Evolutionary conservation across 345 rosid genomes (phyloP).

Genomic region (Populus nigra): DNA sequence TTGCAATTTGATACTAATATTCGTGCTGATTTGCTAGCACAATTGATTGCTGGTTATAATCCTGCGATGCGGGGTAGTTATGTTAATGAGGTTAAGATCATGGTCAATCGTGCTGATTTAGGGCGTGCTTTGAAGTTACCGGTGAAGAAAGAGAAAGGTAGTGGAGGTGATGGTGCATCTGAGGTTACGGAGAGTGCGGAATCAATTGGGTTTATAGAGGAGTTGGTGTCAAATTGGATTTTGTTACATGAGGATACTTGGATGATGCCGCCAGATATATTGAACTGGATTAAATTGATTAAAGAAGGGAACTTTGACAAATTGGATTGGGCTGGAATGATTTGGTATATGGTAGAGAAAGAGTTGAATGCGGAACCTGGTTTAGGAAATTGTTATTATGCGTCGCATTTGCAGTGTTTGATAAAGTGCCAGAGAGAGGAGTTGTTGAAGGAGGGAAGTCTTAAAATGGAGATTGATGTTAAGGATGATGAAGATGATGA

Average conservation of each 20-base stretch:
- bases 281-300: slow-evolving; percentile 41
- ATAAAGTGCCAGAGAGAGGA: slow-evolving; percentile 51
- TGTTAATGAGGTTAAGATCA: slow-evolving; percentile 56
- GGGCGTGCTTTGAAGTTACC: slow-evolving; percentile 75
- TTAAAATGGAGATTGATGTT: slow-evolving; percentile 28
- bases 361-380: slow-evolving; percentile 48
- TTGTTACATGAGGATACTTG: slow-evolving; percentile 76
- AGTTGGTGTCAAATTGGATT: slow-evolving; percentile 63
- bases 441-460: slow-evolving; percentile 30
- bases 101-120: slow-evolving; percentile 69
- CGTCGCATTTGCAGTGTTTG: slow-evolving; percentile 81
- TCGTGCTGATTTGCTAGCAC: slow-evolving; percentile 53
- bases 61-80: slow-evolving; percentile 43
- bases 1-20: slow-evolving; percentile 53
- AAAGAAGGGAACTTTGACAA: slow-evolving; percentile 65
- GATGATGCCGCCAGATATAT: slow-evolving; percentile 62
- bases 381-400: slow-evolving; percentile 68
- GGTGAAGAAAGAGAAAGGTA: slow-evolving; percentile 43
- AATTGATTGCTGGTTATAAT: slow-evolving; percentile 56
- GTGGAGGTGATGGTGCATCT: slow-evolving; percentile 23
- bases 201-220: slow-evolving; percentile 46
- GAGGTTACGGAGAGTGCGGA: slow-evolving; percentile 46
- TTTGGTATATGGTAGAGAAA: slow-evolving; percentile 91
- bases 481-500: slow-evolving; percentile 30
- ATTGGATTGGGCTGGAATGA: slow-evolving; percentile 66